phyloP scores from a whole-genome alignment of 2,329 filamentous ascomycete species.

The Cladosporium sp. region DNA sequence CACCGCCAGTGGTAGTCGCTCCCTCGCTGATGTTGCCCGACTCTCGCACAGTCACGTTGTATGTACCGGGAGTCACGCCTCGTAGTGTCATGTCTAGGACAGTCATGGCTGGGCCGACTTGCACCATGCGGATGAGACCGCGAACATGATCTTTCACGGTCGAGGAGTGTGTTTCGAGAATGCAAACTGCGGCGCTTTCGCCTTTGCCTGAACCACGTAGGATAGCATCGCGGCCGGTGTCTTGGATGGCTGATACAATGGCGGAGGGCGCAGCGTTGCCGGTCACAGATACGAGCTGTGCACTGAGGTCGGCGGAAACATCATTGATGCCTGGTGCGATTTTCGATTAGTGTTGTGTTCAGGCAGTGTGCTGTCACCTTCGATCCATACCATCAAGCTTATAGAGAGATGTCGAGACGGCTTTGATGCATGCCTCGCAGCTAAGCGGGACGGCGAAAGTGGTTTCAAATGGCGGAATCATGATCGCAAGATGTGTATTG shows the following conservation, averaged over 20 bases:
- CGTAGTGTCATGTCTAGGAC: conserved; percentile 84
- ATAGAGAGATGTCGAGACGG: conserved; percentile 76
- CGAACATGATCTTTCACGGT: conserved; percentile 68
- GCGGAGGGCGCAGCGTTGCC: conserved; percentile 88
- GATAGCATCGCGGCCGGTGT: conserved; percentile 90
- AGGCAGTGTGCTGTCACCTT: neutral
- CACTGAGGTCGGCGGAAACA: conserved; percentile 76
- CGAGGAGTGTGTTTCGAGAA: conserved; percentile 79
- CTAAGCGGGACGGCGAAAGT: conserved; percentile 93
- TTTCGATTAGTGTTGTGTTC: neutral
- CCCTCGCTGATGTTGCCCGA: conserved; percentile 84
- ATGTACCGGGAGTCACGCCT: conserved; percentile 77
- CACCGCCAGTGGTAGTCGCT: conserved; percentile 75
- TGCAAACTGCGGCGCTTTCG: conserved; percentile 86
- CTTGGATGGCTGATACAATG: conserved; percentile 85
- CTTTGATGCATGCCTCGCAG: conserved; percentile 85
- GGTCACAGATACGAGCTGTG: conserved; percentile 81
- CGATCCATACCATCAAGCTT: conserved; percentile 62
- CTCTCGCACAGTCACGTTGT: conserved; percentile 81
- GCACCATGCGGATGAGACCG: conserved; percentile 89
- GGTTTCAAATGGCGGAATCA: conserved; percentile 61
- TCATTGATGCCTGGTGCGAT: conserved; percentile 67
- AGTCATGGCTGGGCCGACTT: conserved; percentile 75
- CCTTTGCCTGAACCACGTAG: conserved; percentile 82
- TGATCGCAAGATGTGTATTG: conserved; percentile 19